Evolutionary conservation across 306 rosid genomes (phyloP).

Genomic region (Sphenostylis stenocarpa): DNA sequence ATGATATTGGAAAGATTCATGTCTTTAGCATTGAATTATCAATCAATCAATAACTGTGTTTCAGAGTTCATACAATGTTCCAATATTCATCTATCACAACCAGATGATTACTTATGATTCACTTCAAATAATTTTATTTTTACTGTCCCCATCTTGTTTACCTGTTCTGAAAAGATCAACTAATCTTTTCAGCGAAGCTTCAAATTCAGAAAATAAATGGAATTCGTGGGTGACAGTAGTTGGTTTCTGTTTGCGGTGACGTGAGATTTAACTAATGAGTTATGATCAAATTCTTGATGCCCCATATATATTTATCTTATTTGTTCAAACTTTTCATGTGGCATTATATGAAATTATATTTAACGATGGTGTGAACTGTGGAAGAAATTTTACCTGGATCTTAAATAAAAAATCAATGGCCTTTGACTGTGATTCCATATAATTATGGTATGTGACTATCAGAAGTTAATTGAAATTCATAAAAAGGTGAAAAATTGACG

Average conservation of each 20-base stretch:
- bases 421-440: background rate
- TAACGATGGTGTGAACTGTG: background rate
- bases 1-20: slow-evolving; percentile 68
- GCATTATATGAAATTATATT: background rate
- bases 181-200: slow-evolving; percentile 43
- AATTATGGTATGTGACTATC: background rate
- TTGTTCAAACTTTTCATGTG: background rate
- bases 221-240: slow-evolving; percentile 14
- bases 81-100: slow-evolving; percentile 37
- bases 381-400: background rate
- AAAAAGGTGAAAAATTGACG: background rate
- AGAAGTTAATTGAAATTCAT: background rate
- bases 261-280: background rate
- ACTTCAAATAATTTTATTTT: slow-evolving; percentile 53
- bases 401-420: too few species aligned
- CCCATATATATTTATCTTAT: background rate
- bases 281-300: background rate
- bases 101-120: slow-evolving; percentile 49
- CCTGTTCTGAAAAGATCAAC: slow-evolving; percentile 38
- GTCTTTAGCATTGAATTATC: slow-evolving; percentile 35
- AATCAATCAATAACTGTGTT: slow-evolving; percentile 23
- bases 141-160: slow-evolving; percentile 41
- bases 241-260: background rate
- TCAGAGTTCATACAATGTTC: slow-evolving; percentile 9
- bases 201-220: slow-evolving; percentile 10